Base-by-base conservation (phyloP, 2,329 filamentous ascomycete species). In the Beauveria caledonica region DNA sequence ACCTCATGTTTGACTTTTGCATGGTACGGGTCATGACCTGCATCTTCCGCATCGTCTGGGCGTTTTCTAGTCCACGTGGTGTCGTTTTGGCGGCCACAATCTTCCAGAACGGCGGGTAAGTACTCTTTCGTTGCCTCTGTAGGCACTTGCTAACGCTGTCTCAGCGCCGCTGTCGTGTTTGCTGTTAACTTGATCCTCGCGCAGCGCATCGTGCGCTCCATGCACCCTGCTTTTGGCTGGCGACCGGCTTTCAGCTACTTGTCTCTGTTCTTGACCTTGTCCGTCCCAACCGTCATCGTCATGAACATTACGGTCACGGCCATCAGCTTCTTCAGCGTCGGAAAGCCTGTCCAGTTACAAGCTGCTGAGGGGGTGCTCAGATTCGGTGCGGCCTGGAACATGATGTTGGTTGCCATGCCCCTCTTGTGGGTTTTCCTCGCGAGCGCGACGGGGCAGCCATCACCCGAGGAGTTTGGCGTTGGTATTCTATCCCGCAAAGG, bases 151-250 rank as follows among this genome's bases (percentile, higher is more conserved):
- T 23, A 52, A 45, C 15, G 1, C 21, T n/a, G n/a, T 42, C 19
- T 4, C 36, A 70, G 74, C 23, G 70, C 72, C 10, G 65, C 72
- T 6, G 58, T 74, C 13, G 36, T 74, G 19, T 75, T 74, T 52
- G 63, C 72, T 33, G 64, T 74, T 62, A 75, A 76, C 63, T 67
- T 76, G 19, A 68, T 76, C 62, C 73, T 76, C 59, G 69, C 71
- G 2, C 73, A 74, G 62, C 72, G 74, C 46, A 66, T 76, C 27
- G 63, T 76, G 3, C 72, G 74, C 49, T 71, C 74, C 2, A 69
- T 70, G 55, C 73, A 73, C 39, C 74, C 74, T 9, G 17, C 21
- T 15, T 45, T 73, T 9, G 74, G 74, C 60, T 76, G 74, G 74
- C 65, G 69, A 23, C 64, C 25, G 1, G 62, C 51, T 1, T 66